Evolutionary conservation across 1,284 basidiomycete genomes (phyloP).

Genomic region (Stygiomarasmius scandens): DNA sequence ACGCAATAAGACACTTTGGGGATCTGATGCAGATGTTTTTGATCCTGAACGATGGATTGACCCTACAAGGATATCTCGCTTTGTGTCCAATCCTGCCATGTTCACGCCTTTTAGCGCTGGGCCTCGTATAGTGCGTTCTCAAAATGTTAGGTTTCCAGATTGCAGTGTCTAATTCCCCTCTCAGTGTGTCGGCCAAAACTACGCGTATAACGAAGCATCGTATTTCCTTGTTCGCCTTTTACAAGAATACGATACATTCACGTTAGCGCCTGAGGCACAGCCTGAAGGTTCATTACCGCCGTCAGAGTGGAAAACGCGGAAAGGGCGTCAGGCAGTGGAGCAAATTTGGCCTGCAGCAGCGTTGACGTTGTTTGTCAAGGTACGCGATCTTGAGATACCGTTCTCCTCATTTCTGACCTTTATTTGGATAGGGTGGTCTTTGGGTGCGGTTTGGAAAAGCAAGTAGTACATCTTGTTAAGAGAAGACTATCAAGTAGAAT

Average conservation of each 20-base stretch:
- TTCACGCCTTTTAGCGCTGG: conserved; percentile 73
- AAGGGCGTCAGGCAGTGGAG: conserved; percentile 58
- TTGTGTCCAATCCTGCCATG: conserved; percentile 64
- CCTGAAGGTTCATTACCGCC: conserved; percentile 63
- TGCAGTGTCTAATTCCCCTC: too few species aligned
- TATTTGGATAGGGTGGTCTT: conserved; percentile 46
- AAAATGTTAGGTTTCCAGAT: too few species aligned
- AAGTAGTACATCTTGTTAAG: neutral
- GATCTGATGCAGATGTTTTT: conserved; percentile 67
- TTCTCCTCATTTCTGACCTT: conserved; percentile 10
- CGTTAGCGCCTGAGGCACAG: conserved; percentile 61
- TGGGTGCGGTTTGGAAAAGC: conserved; percentile 51
- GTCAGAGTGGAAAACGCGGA: conserved; percentile 52
- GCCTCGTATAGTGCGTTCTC: conserved; percentile 38
- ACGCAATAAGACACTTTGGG: conserved; percentile 65
- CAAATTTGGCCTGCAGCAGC: conserved; percentile 61
- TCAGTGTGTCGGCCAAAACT: conserved; percentile 9
- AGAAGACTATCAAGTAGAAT: too few species aligned
- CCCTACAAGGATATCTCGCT: conserved; percentile 45
- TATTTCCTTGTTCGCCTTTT: conserved; percentile 69
- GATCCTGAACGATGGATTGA: conserved; percentile 74
- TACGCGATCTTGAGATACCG: conserved; percentile 27
- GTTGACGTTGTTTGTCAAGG: conserved; percentile 65
- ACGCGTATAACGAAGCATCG: conserved; percentile 69
- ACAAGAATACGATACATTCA: conserved; percentile 63